A percentile compares a stretch with the other conserved stretches of the same genome.
These are phyloP conservation scores for Cystobasidium onofrii DNA, from an alignment of 768 basidiomycete genomes.

Conservation along the genomic window DNA sequence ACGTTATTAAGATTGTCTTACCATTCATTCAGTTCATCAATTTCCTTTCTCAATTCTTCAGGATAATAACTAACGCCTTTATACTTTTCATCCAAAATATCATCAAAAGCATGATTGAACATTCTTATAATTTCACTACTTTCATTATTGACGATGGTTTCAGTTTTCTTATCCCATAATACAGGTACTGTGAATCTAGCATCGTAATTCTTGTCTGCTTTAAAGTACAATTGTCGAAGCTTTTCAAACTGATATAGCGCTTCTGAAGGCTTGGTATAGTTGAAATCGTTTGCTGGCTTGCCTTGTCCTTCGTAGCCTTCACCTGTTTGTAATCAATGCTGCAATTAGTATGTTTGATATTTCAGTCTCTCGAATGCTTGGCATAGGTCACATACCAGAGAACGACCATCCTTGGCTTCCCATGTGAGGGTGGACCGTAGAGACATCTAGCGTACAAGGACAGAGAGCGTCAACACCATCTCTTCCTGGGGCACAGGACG, in stretches of 20 bases:
- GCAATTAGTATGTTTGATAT: constrained; percentile 27
- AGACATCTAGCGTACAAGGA: constrained; percentile 54
- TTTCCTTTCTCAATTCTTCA: constrained; percentile 58
- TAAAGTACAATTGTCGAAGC: constrained; percentile 76
- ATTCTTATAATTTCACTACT: constrained; percentile 78
- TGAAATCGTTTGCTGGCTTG: constrained; percentile 67
- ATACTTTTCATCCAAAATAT: constrained; percentile 32
- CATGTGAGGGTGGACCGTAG: constrained; percentile 78
- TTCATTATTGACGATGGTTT: constrained; percentile 92
- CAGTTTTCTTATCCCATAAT: constrained; percentile 81
- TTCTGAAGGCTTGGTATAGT: constrained; percentile 48
- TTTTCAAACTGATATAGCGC: constrained; percentile 48
- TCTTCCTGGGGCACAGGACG: background rate
- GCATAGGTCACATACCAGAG: constrained; percentile 47
- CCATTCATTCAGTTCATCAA: constrained; percentile 72
- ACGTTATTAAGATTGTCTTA: constrained; percentile 61
- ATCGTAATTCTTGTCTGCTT: constrained; percentile 60
- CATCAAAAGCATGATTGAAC: constrained; percentile 55
- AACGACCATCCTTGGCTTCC: constrained; percentile 80
- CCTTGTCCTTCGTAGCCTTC: constrained; percentile 48
- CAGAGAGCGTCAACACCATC: background rate
- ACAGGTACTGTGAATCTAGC: constrained; percentile 78
- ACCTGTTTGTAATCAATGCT: background rate
- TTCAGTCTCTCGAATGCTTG: too few relatives aligned
- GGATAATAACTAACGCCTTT: constrained; percentile 61